Evolutionary conservation across 441 rosid genomes (phyloP).

Genomic region (Daphne laureola): DNA sequence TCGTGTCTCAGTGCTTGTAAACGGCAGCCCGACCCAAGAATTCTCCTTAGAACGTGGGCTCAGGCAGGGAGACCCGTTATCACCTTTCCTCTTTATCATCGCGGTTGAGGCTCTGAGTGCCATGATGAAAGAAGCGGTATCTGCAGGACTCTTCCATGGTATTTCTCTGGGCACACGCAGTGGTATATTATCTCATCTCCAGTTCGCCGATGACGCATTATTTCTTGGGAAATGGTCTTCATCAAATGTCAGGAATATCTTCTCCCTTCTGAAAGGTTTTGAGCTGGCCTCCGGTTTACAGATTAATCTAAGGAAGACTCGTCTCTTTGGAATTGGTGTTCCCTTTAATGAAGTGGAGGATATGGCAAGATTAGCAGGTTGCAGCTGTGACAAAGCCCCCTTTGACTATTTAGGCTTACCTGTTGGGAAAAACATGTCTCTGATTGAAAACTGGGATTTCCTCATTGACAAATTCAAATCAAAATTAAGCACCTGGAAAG

Average conservation of each 20-base stretch:
- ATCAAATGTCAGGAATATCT: neutral
- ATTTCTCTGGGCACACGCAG: too few species aligned
- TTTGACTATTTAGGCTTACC: neutral
- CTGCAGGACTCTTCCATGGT: neutral
- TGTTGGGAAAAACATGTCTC: neutral
- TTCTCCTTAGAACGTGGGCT: neutral
- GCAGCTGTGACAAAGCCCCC: too few species aligned
- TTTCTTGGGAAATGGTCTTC: neutral
- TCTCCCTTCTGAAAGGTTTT: too few species aligned
- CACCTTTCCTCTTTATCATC: neutral
- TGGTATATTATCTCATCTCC: neutral
- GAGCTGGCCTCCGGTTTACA: neutral
- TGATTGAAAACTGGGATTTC: neutral
- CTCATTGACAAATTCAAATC: neutral
- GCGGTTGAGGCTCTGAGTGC: neutral
- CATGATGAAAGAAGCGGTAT: neutral
- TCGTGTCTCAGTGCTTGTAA: neutral
- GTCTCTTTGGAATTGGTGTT: neutral
- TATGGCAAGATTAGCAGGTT: too few species aligned
- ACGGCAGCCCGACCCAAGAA: neutral
- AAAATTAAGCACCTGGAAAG: neutral
- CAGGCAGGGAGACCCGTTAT: neutral
- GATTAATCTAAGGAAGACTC: neutral
- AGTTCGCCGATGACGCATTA: neutral
- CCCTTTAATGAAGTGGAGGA: neutral